phyloP scores from a whole-genome alignment of 2,329 filamentous ascomycete species.

The Epichloe sp. region DNA sequence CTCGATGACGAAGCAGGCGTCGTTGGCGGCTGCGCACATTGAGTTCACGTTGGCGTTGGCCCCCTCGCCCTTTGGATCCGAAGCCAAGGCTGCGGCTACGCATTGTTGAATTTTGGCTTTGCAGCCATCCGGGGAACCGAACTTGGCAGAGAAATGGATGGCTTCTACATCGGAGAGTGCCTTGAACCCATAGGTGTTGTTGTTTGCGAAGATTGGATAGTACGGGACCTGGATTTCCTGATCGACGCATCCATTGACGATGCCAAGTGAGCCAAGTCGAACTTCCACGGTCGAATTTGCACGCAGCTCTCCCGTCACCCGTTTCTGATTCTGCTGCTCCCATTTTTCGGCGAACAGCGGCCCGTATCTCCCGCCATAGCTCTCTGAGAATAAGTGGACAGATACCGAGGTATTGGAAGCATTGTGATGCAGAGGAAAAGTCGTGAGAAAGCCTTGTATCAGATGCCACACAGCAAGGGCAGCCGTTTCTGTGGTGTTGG shows the following conservation, averaged over 20 bases:
- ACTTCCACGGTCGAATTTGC: constrained; percentile 42
- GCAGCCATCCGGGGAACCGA: constrained; percentile 31
- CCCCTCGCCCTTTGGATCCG: constrained; percentile 30
- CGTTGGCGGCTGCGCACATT: constrained; percentile 38
- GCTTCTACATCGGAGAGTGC: constrained; percentile 40
- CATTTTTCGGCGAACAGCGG: constrained; percentile 47
- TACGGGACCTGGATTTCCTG: constrained; percentile 44
- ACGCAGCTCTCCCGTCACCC: constrained; percentile 34
- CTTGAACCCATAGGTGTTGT: constrained; percentile 53
- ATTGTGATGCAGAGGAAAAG: constrained; percentile 46
- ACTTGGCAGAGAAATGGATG: constrained; percentile 28
- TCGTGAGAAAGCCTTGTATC: constrained; percentile 44
- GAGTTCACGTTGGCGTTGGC: constrained; percentile 22
- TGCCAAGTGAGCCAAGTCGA: constrained; percentile 49
- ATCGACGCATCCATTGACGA: constrained; percentile 61
- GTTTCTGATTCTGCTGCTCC: constrained; percentile 48
- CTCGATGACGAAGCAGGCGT: constrained; percentile 36
- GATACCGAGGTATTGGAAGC: constrained; percentile 34
- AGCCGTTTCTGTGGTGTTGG: constrained; percentile 42
- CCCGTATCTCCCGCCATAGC: constrained; percentile 58
- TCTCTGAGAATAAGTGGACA: constrained; percentile 55
- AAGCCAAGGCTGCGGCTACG: constrained; percentile 23
- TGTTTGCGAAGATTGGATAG: constrained; percentile 43
- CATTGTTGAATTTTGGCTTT: constrained; percentile 39
- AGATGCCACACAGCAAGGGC: constrained; percentile 53